Base-by-base conservation (phyloP, 2,329 filamentous ascomycete genomes). In the Cryphonectria radicalis region DNA sequence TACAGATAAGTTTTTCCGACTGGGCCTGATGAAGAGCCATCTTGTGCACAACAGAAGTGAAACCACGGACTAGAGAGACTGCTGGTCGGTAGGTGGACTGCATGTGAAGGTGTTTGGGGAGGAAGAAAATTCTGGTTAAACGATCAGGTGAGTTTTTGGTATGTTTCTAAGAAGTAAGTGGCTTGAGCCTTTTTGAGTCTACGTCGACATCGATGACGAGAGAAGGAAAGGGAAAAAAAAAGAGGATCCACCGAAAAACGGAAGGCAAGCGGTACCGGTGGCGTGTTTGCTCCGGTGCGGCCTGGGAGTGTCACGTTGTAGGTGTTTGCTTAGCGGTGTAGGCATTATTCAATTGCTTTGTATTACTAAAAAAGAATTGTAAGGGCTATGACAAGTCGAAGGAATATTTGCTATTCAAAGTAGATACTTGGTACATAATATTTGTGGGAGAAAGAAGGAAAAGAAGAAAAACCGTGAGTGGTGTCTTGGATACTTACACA, bases 1-100 rank as follows among this genome's bases (percentile, higher is more conserved):
- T 81, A 86, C 85, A 87, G 62, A 87, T 87, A 71, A 87, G 82
- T 76, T 87, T 86, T 59, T 78, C 78, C 63, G 76, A 77, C 67
- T 80, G 75, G 57, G 76, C 80, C 63, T 82, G 79, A 72, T 85
- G 79, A 35, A 86, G 80, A 63, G 84, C 84, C 84, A 86, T 86
- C 74, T 73, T 83, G 70, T 69, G 69, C 43, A 69, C 50, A 67
- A 53, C 32, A 25, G 72, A 64, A 13, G 53, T 19, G n/a, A 72
- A 37, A 53, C 64, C 46, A 63, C 69, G 66, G 17, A 70, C 8
- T 11, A 69, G 59, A 7, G 43, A 62, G n/a, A 43, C 64, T 14
- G 19, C 64, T 60, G 64, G 40, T 13, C 63, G 22, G 37, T 50
- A 14, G 28, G 35, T 42, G 53, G 67, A 37, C n/a, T 62, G 63